These are phyloP conservation scores for Stevia rebaudiana DNA, from an alignment of 140 eudicot species.

Conservation along the genomic window DNA sequence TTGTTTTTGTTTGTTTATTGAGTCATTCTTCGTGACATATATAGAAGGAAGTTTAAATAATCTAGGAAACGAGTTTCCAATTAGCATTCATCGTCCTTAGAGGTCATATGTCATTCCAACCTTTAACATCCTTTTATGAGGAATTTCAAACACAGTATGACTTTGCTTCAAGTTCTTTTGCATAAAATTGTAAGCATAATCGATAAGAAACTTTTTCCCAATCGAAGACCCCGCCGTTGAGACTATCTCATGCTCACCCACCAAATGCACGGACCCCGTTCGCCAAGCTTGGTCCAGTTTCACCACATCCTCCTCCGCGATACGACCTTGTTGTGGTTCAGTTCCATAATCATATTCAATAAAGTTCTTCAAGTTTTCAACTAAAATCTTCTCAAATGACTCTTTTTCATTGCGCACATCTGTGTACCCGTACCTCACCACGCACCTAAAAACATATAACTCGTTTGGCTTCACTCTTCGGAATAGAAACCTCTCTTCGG, in stretches of 20 bases:
- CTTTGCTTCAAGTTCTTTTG: conserved; percentile 46
- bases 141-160: conserved; percentile 45
- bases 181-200: conserved; percentile 51
- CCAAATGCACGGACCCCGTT: conserved; percentile 45
- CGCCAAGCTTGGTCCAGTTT: conserved; percentile 37
- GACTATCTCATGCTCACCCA: conserved; percentile 58
- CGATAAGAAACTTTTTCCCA: conserved; percentile 41
- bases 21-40: no score
- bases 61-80: no score
- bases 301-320: conserved; percentile 22
- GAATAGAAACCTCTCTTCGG: no score
- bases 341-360: conserved; percentile 6
- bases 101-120: conserved; percentile 66
- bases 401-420: conserved; percentile 42
- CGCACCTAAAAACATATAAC: conserved; percentile 54
- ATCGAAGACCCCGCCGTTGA: conserved; percentile 35
- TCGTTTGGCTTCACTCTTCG: conserved; percentile 41
- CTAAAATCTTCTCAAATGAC: conserved; percentile 37
- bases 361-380: conserved; percentile 38
- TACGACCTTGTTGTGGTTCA: conserved; percentile 7
- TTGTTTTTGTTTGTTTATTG: no score
- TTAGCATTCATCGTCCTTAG: conserved; percentile 1
- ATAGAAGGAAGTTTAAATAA: no score
- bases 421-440: conserved; percentile 61
- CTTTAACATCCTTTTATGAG: conserved; percentile 49